Base-by-base conservation (phyloP, 306 rosid species). In the Acacia crassicarpa region DNA sequence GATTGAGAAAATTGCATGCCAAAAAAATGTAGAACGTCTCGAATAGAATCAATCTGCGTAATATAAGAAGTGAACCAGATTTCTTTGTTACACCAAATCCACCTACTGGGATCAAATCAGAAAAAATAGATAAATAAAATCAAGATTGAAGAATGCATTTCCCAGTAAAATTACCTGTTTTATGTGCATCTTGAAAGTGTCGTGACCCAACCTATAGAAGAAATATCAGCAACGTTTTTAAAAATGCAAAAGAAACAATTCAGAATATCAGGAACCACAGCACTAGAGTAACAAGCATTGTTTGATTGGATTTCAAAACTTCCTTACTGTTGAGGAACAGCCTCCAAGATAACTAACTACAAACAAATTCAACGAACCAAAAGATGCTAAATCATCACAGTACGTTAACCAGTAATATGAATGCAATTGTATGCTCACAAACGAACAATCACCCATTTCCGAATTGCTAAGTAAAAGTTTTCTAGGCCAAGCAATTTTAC, bases 141-240 rank as follows among this genome's bases (percentile, higher is more conserved):
- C 19, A 15, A 48, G 54, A 4, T 48, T 49, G 19, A 54, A 77
- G 41, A 65, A 73, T 19, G 35, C 27, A 72, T 27, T 65, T 78
- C 67, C 33, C 54, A 68, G 19, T 6, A 44, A 46, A 84, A 80
- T 84, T 77, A 95, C 99, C 99, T 92, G 99, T 84, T 95, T 95
- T 78, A 95, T 95, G 51, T 92, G 85, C 99, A 95, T 95, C 83
- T 82, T 91, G 91, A 87, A 86, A 75, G 70, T 63, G 6, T 80
- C 84, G 70, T 84, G 81, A 83, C 80, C 83, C 72, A 81, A 84
- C 88, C 86, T 88, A 81, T 33, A 83, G 14, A 23, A 86, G 38
- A 62, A 53, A 77, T 67, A 59, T 89, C 78, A 87, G 80, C 56
- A 23, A 41, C n/a, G 65, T 66, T 78, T 71, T 5, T 6, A 2